Percentiles rank a stretch among this genome's conserved stretches.
phyloP scores from a whole-genome alignment of 306 rosid species.

The Pterocarpus santalinus region DNA sequence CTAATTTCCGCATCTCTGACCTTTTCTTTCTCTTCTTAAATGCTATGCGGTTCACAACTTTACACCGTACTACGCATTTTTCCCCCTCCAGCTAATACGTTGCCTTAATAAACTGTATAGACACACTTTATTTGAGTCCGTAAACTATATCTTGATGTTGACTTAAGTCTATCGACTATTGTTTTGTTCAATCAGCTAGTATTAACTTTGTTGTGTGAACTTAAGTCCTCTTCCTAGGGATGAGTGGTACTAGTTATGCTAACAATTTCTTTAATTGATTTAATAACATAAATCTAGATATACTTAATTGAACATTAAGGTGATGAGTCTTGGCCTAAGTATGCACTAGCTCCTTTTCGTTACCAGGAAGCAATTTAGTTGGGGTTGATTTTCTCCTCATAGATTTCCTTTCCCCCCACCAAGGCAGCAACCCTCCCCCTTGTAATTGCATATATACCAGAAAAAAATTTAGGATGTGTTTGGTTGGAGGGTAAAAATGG shows the following conservation, averaged over 20 bases:
- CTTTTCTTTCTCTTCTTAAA: constrained; percentile 16
- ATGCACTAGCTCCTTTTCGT: background rate
- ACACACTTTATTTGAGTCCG: background rate
- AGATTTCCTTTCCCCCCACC: constrained; percentile 4
- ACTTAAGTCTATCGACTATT: too few species aligned
- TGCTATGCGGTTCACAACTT: constrained; percentile 11
- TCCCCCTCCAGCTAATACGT: too few species aligned
- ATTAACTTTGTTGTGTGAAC: background rate
- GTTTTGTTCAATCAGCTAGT: background rate
- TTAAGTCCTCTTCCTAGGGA: background rate
- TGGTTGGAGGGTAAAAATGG: too few species aligned
- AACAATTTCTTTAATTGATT: background rate
- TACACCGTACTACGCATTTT: background rate
- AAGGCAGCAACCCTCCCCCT: background rate
- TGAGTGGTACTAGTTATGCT: background rate
- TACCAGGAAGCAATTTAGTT: background rate
- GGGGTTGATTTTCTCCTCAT: background rate
- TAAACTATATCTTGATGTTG: too few species aligned
- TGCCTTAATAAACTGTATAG: background rate
- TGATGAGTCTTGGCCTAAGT: background rate
- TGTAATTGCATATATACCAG: background rate
- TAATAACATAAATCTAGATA: background rate
- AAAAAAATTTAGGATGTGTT: background rate
- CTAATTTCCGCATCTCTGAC: background rate
- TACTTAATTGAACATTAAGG: background rate